Base-by-base conservation (phyloP, 768 basidiomycete genomes). In the Gloeophyllum trabeum region DNA sequence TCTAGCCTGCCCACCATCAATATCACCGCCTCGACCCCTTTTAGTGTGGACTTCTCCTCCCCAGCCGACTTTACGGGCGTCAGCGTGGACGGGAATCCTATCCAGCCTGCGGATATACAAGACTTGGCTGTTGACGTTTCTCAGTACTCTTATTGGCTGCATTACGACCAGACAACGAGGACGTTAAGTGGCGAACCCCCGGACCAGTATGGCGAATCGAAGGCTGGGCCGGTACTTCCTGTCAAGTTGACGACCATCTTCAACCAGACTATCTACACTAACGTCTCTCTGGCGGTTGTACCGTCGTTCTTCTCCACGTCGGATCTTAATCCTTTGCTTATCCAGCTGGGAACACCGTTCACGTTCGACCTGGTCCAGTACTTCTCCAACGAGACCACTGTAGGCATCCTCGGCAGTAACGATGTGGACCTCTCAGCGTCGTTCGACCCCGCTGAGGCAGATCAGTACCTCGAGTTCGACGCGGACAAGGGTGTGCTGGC, bases 231-330 rank as follows among this genome's bases (percentile, higher is more conserved):
- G 18, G 46, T 56, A 3, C 64, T 89, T n/a, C 75, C 79, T 7
- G 72, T 85, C 23, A 73, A 61, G 21, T 54, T 96, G 30, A 71
- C 61, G 18, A 72, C 84, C 2, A 57, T 64, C 14, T 79, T 81
- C 58, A 80, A 85, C 52, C 81, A 90, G 57, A 71, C 74, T 0
- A 50, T 88, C 45, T 59, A 66, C 16, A 77, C 81, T 16, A 77
- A 68, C 47, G 64, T 93, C 24, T 65, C 74, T 2, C 52, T 97
- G 47, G 73, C 73, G 21, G 56, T 87, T 18, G 75, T 81, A 6
- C 71, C 81, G 3, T 83, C 88, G 3, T 85, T 75, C 57, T 94
- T 96, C 63, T 63, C 71, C 7, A 47, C 63, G 18, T 63, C 75
- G 18, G 60, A 63, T 24, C 60, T 89, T 35, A 75, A 82, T 14